A percentile compares a stretch with the other conserved stretches of the same genome.
Evolutionary conservation across 805 yeast genomes (phyloP).

Genomic region (Tetrapisispora phaffii): DNA sequence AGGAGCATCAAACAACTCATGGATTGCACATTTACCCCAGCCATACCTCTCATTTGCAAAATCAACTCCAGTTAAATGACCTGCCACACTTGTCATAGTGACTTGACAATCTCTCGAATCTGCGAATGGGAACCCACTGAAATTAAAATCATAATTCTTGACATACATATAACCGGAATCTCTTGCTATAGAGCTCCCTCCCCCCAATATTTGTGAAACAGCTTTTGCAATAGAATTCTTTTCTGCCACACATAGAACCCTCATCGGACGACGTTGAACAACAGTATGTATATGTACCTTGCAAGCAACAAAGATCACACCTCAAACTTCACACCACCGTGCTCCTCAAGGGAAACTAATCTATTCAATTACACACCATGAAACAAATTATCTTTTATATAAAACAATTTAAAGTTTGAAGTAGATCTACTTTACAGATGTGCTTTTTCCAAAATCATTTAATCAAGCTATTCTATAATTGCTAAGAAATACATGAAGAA

Average conservation of each 20-base stretch:
- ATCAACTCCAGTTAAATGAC: slow-evolving; percentile 64
- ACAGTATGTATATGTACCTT: background rate
- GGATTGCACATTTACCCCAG: slow-evolving; percentile 61
- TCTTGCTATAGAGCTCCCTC: slow-evolving; percentile 47
- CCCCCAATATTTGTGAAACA: slow-evolving; percentile 58
- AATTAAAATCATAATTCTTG: slow-evolving; percentile 70
- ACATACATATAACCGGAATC: slow-evolving; percentile 50
- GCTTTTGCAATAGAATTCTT: slow-evolving; percentile 90
- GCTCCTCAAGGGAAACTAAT: no score
- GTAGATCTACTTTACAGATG: background rate
- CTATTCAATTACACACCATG: no score
- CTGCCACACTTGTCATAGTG: slow-evolving; percentile 87
- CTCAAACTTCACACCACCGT: no score
- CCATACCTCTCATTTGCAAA: slow-evolving; percentile 40
- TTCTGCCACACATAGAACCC: slow-evolving; percentile 89
- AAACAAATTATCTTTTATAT: no score
- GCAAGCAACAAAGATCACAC: background rate
- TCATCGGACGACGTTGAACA: no score
- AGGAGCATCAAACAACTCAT: slow-evolving; percentile 64
- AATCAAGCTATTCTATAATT: no score
- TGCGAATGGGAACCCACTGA: slow-evolving; percentile 44
- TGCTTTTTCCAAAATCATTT: background rate
- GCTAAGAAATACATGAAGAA: background rate
- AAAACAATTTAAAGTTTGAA: no score
- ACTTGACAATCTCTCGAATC: slow-evolving; percentile 44